A percentile compares a stretch with the other conserved stretches of the same genome.
phyloP scores from a whole-genome alignment of 2,329 filamentous ascomycete genomes.

The Fusarium dlaminii region DNA sequence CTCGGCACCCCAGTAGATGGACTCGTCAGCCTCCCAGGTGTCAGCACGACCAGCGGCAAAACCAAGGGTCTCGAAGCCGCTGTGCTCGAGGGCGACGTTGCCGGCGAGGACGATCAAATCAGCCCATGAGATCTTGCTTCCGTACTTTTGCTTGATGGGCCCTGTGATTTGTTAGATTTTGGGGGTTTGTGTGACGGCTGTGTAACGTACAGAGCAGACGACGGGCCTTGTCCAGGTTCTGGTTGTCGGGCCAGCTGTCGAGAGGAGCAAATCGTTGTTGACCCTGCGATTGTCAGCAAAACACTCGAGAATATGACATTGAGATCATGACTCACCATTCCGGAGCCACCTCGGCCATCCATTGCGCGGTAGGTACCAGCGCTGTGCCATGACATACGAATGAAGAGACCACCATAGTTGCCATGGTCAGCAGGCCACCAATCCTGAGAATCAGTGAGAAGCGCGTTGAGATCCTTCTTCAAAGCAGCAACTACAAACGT shows the following conservation, averaged over 20 bases:
- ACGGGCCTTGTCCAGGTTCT: conserved; percentile 80
- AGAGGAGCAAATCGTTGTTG: conserved; percentile 84
- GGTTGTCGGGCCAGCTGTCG: conserved; percentile 84
- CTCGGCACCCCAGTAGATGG: conserved; percentile 81
- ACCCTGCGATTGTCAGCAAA: conserved; percentile 50
- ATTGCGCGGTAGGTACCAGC: conserved; percentile 80
- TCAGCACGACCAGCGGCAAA: conserved; percentile 78
- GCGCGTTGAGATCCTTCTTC: conserved; percentile 75
- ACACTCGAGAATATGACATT: neutral
- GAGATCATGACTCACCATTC: conserved; percentile 52
- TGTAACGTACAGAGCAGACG: conserved; percentile 68
- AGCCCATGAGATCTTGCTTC: conserved; percentile 83
- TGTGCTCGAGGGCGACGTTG: conserved; percentile 80
- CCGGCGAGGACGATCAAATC: conserved; percentile 77
- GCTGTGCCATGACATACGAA: conserved; percentile 85
- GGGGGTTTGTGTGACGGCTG: fast-evolving
- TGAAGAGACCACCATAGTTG: conserved; percentile 82
- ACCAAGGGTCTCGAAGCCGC: conserved; percentile 78
- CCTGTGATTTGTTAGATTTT: conserved; percentile 12
- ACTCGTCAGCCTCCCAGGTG: conserved; percentile 79
- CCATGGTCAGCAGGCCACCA: conserved; percentile 87
- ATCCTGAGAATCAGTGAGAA: conserved; percentile 83
- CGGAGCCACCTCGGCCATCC: conserved; percentile 79
- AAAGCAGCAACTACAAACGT: conserved; percentile 56
- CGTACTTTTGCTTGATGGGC: conserved; percentile 88